Base-by-base conservation (phyloP, 495 filamentous ascomycete species). In the Pyrenula massariospora region DNA sequence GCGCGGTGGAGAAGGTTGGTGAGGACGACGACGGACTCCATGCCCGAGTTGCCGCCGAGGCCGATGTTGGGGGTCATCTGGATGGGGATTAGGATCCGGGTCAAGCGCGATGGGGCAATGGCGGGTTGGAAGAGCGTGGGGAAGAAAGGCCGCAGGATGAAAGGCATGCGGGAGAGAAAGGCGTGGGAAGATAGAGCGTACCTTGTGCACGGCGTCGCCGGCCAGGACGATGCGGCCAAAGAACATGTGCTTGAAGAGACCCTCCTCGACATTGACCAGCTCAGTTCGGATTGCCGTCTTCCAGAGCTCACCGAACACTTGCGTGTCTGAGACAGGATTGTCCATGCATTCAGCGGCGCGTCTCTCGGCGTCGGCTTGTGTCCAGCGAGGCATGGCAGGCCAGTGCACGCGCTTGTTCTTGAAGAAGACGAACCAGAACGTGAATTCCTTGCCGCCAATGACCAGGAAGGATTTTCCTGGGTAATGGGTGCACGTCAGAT, bases 371-470 rank as follows among this genome's bases (percentile, higher is more conserved):
- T 52, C 50, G 20, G 10, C n/a, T 62, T 66, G 60, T 19, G 66
- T 69, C 59, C 65, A 76, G 22, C 70, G 67, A 3, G 69, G 64
- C 2, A 66, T 66, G 54, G 73, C 59, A 3, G 31, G 31, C 31
- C 31, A 42, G 8, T 59, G 60, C 36, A 69, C 66, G 20, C 52
- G 61, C 52, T 69, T 60, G 48, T 72, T 69, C 50, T 74, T 76
- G 42, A 67, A 57, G 53, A 73, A 71, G 12, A 78, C 25, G 22
- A 63, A 71, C 62, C 63, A 68, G 19, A 8, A 52, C 19, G 19
- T 21, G 50, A 5, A 20, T 8, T 52, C 50, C 20, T 8, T 8
- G 8, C 19, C 8, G 20, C 8, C 19, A 10, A 52, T 5, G 22
- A 19, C 20, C 19, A 52, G 8, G 8, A 52, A 20, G 8, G 50